Base-by-base conservation (phyloP, 83 land plant species). In the Picea abies region DNA sequence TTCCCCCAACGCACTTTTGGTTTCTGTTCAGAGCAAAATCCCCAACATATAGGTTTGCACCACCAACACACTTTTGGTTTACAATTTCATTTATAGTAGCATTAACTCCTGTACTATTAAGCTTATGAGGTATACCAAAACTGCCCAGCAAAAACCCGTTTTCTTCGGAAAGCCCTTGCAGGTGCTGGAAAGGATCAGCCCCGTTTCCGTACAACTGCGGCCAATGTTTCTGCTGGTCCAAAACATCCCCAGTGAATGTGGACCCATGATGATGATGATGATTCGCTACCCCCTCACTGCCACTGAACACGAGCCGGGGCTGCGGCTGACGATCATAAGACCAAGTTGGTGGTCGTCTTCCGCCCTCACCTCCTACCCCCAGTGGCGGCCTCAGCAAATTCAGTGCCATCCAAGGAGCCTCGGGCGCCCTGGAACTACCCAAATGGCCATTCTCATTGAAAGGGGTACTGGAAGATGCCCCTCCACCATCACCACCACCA, bases 241-340 rank as follows among this genome's bases (percentile, higher is more conserved):
- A 73, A 73, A 37, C 41, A 68, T 73, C 77, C n/a, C 22, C 47
- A 5, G n/a, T 72, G 76, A 44, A 73, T 73, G 77, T 39, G 56
- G 56, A 10, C 56, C 56, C 56, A 49, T 49, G 12, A 49, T 49
- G 56, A 49, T 49, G 56, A 49, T 49, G 56, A 49, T 49, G 56
- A 49, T 49, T 49, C 56, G 56, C 58, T 44, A 7, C 77, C 22
- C 77, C 58, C n/a, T 70, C 44, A 35, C 75, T 70, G 35, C 47
- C 75, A 70, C 75, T 41, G 1, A 49, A 49, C 12, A 49, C 12
- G 10, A 49, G 56, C 12, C 3, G 56, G 0, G 56, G 56, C 56
- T 49, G 56, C 11, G 56, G 56, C 2, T 9, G 56, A 49, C 12
- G 56, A 49, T 49, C 56, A 49, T 49, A 11, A 49, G 56, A 49